Conservation (phyloP, 306 rosid genomes). For the Calophaca sinica region DNA sequence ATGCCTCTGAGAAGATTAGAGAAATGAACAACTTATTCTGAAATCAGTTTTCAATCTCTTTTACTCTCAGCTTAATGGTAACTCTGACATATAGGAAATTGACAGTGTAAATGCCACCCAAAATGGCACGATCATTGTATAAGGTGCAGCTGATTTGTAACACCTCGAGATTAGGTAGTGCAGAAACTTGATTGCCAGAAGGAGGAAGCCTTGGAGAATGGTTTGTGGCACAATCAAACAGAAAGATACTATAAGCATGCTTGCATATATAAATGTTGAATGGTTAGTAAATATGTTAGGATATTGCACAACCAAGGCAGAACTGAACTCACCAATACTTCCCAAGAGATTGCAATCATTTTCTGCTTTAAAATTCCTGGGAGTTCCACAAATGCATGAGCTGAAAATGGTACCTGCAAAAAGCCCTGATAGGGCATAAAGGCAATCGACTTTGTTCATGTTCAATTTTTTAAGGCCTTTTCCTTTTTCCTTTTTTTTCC, state of each 20-base stretch:
- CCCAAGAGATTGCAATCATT: conserved; percentile 35
- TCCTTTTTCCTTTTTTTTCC: not conserved
- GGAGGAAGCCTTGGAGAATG: conserved; percentile 31
- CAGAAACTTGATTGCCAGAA: conserved; percentile 37
- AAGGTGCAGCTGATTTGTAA: conserved; percentile 38
- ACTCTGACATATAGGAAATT: conserved; percentile 32
- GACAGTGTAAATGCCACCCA: conserved; percentile 49
- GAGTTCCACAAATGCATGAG: conserved; percentile 39
- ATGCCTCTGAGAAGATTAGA: no score
- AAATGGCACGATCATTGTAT: conserved; percentile 46
- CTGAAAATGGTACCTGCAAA: conserved; percentile 40
- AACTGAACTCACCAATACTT: conserved; percentile 6
- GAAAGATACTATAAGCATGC: not conserved
- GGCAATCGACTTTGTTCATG: conserved; percentile 31
- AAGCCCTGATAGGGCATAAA: conserved; percentile 46
- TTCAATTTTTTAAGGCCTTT: not conserved
- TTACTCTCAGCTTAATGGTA: conserved; percentile 21
- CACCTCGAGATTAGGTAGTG: conserved; percentile 29
- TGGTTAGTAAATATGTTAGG: no score
- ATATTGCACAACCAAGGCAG: no score
- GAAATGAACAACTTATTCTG: no score
- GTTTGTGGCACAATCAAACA: conserved; percentile 24
- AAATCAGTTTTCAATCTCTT: conserved; percentile 5
- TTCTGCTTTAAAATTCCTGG: conserved; percentile 1
- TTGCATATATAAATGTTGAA: not conserved